phyloP scores from a whole-genome alignment of 2,329 filamentous ascomycete species.

The Aspergillus oerlinghausenensis region DNA sequence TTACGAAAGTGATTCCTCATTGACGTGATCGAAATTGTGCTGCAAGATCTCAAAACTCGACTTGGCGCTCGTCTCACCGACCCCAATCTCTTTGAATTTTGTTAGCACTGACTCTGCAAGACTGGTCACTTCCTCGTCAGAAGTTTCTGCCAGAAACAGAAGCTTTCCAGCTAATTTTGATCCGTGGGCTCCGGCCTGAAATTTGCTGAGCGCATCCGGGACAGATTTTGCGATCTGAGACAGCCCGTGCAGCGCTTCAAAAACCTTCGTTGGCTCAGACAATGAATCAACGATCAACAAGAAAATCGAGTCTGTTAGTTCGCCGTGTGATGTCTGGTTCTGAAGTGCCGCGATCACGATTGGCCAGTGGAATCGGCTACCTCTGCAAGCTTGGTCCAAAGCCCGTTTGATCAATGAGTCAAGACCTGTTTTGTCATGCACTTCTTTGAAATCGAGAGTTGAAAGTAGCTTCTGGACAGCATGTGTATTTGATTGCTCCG shows the following conservation, averaged over 20 bases:
- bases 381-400: constrained; percentile 32
- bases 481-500: constrained; percentile 27
- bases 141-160: constrained; percentile 51
- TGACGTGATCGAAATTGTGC: constrained; percentile 46
- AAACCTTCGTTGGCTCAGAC: constrained; percentile 32
- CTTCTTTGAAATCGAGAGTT: constrained; percentile 33
- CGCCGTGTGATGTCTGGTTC: constrained; percentile 32
- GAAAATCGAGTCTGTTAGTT: constrained; percentile 33
- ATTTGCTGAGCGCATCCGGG: constrained; percentile 39
- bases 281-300: constrained; percentile 38
- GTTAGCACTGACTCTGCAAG: constrained; percentile 32
- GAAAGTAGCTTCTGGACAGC: constrained; percentile 38
- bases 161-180: constrained; percentile 50
- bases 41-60: constrained; percentile 51
- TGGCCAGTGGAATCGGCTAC: constrained; percentile 34
- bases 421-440: constrained; percentile 32
- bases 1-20: constrained; percentile 42
- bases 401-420: constrained; percentile 32
- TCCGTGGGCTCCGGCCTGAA: constrained; percentile 43
- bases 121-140: constrained; percentile 48
- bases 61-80: constrained; percentile 38
- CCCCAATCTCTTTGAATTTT: constrained; percentile 31
- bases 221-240: constrained; percentile 40
- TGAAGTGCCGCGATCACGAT: constrained; percentile 35
- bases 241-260: constrained; percentile 42